Base-by-base conservation (phyloP, 305 asterid species). In the Fraxinus platypoda region DNA sequence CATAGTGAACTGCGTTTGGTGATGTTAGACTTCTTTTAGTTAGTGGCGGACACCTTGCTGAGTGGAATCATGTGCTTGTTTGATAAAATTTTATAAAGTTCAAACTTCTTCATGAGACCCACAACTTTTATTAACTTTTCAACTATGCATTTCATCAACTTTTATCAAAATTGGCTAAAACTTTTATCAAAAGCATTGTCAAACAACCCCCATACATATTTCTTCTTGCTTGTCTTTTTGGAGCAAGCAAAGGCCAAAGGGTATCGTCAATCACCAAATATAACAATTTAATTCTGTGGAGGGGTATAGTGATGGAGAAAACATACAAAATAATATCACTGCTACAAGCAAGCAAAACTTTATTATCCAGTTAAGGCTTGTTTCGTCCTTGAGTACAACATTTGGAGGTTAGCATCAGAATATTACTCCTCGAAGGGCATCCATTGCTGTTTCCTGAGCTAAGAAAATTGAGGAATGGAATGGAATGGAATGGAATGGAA, bases 381-480 rank as follows among this genome's bases (percentile, higher is more conserved):
- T 70, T 35, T 80, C 38, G 74, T 71, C 75, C 54, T 26, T 70
- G n/a, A 12, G 38, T 76, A 15, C 13, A 37, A 49, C 28, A 64
- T 76, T 46, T 84, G 41, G 31, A 43, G 19, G 52, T 68, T 80
- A 34, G 57, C 68, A 17, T n/a, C 57, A 11, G 37, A 21, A 76
- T 33, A n/a, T 1, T 26, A 57, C 68, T 33, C 21, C n/a, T 28
- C 19, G 19, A 8, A 11, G 13, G 15, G 64, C 13, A 33, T 71
- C 75, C 75, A 70, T 43, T 76, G 43, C 46, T 70, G 75, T 54
- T 72, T 34, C 71, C 75, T 77, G 76, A 73, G 77, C 77, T 72
- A 25, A 72, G 54, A 41, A 75, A 80, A 71, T 52, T 71, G 64
- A 11, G 80, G 59, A 49, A 49, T 49, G 71, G 23, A 64, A 52